phyloP scores from a whole-genome alignment of 192 early-diverging fungal genomes.

The Tieghemiomyces parasiticus region DNA sequence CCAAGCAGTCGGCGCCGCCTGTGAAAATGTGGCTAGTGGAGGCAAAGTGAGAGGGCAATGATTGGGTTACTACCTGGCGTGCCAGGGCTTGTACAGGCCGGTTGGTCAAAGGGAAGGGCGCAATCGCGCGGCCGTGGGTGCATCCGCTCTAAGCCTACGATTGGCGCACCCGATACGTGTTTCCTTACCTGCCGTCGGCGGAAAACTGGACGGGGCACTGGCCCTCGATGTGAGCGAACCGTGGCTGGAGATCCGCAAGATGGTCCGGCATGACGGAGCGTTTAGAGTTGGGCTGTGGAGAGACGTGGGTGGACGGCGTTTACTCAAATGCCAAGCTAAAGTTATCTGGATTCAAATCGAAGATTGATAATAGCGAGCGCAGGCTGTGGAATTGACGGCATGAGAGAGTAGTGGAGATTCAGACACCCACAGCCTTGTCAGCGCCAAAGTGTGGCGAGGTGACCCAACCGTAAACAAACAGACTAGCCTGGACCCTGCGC shows the following conservation, averaged over 20 bases:
- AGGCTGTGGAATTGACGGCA: no score
- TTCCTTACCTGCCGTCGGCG: constrained; percentile 2
- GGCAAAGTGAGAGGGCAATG: not conserved
- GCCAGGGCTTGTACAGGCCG: not conserved
- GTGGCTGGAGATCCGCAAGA: constrained; percentile 6
- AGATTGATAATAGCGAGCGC: no score
- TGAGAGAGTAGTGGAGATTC: no score
- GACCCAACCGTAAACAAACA: no score
- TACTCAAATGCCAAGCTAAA: no score
- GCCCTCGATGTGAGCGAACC: constrained; percentile 9
- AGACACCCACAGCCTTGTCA: no score
- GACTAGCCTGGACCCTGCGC: no score
- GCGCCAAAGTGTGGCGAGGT: no score
- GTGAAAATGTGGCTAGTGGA: not conserved
- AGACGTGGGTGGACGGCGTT: no score
- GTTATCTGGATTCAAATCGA: no score
- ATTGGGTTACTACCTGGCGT: not conserved
- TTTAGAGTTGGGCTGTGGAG: no score
- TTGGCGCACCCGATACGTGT: not conserved
- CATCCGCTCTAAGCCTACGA: not conserved
- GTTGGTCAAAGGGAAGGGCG: not conserved
- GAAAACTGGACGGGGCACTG: not conserved
- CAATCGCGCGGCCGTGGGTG: not conserved
- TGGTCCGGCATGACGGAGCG: constrained; percentile 12
- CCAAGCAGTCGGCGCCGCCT: constrained; percentile 6